Evolutionary conservation across 2,329 filamentous ascomycete species (phyloP), one percentile per base, ranked within the genome.

Genomic region (Arthrobotrys pseudoclavata): DNA sequence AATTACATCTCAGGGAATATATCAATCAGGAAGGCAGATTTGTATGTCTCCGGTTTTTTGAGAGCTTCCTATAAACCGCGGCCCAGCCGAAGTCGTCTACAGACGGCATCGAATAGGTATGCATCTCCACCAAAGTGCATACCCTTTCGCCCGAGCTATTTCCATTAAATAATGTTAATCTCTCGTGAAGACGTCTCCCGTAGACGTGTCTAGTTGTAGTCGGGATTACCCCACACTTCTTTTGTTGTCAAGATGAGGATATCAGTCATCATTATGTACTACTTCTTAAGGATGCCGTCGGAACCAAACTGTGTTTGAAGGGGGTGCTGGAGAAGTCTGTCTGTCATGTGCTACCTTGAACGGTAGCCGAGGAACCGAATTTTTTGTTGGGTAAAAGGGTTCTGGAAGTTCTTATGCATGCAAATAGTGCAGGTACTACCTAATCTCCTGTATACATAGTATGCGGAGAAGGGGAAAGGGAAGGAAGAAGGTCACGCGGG

Each of bases 351-450:
- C 34, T 26, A 50, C 3, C 20, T 4, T 52, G 42, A 47, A 48
- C 47, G 48, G 29, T 53, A 76, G 72, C 72, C 72, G 72, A 76
- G 71, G 72, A 70, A 45, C 72, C 72, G 72, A 76, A n/a, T 47
- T 57, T 66, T 60, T 53, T 52, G 55, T 62, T 62, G 26, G 26
- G 52, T 15, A 18, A 53, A 31, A 18, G 12, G 24, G 37, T 72
- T 61, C 60, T 64, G 60, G 60, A 52, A 29, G 29, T 24, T 37
- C 48, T 53, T 13, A 29, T n/a, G 18, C 31, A 37, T n/a, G 29
- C 7, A 29, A 29, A 3, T 29, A 29, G 29, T 29, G 7, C 7
- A 4, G 7, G 29, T 29, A 29, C 7, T 29, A 29, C n/a, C n/a
- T n/a, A n/a, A n/a, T n/a, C n/a, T n/a, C n/a, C n/a, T n/a, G n/a